Base-by-base conservation (phyloP, 2,329 filamentous ascomycete genomes). In the Dryadomyces sulphureus region DNA sequence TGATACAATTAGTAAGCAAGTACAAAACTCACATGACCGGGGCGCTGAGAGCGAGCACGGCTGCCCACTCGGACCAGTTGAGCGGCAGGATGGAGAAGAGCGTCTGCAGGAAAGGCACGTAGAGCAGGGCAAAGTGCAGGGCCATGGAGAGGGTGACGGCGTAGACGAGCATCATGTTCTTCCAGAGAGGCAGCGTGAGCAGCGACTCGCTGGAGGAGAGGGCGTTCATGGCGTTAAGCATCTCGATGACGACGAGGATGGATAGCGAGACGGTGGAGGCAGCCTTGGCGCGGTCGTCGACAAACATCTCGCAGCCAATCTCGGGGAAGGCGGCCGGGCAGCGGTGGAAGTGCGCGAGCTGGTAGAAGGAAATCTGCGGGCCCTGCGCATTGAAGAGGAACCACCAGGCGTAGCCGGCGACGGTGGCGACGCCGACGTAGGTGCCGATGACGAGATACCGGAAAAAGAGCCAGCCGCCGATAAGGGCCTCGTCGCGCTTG, bases 381-480 rank as follows among this genome's bases (percentile, higher is more conserved):
- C 92, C 92, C 54, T 81, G 78, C 8, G 79, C 67, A 68, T 96
- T 90, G 71, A 84, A 94, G 83, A 98, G 89, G 72, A 96, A 98
- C 86, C 88, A 98, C 92, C 92, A 98, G n/a, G 87, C 90, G 60
- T 98, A 98, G 40, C 93, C 92, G 58, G 83, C 88, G 19, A 98
- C 93, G 4, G 92, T 98, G 45, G 92, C 92, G 36, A 87, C 72
- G 60, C 92, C 92, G 48, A 98, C 92, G 53, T 98, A 98, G 8
- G 79, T 87, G 50, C 92, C 92, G 56, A 98, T 92, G 43, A 96
- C 81, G 70, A 98, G 79, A 65, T 98, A 98, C 45, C 92, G 81
- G 75, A 96, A 88, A 70, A 98, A 95, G 35, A 98, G 69, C 92
- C 92, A 98, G 49, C 89, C 88, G 39, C 86, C 81, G 45, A 98